Evolutionary conservation across 345 rosid genomes (phyloP).

Genomic region (Rhodamnia rubescens): DNA sequence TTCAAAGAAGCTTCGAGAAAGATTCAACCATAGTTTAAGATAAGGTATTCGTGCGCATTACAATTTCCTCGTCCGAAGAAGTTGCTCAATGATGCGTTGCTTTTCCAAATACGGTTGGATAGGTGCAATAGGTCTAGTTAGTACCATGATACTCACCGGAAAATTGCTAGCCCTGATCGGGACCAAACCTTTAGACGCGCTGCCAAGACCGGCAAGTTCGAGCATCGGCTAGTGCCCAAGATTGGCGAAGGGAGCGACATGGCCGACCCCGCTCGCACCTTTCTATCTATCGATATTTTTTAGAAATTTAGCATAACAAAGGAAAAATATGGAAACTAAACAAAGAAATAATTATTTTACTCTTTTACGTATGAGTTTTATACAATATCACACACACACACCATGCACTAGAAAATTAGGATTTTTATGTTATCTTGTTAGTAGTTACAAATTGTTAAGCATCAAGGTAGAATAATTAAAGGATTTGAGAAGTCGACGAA

Average conservation of each 20-base stretch:
- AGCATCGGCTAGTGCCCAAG: background rate
- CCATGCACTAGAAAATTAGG: background rate
- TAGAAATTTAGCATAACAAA: background rate
- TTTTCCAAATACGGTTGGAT: too few relatives aligned
- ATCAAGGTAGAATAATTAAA: background rate
- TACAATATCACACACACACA: too few relatives aligned
- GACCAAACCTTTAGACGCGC: too few relatives aligned
- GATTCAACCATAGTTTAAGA: background rate
- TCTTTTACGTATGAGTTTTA: background rate
- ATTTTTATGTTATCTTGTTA: background rate
- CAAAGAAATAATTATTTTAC: background rate
- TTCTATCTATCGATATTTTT: background rate
- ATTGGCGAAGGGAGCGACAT: background rate
- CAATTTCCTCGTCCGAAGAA: background rate
- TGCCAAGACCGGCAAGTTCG: too few relatives aligned
- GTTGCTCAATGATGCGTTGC: too few relatives aligned
- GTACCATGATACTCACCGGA: accelerated
- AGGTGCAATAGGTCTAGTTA: background rate
- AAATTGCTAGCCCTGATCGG: accelerated
- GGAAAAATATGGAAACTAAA: background rate
- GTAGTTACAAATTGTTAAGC: background rate
- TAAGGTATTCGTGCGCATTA: background rate
- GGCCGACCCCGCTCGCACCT: background rate
- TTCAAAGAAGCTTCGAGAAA: background rate
- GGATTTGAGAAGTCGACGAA: too few relatives aligned